A percentile compares a stretch with the other conserved stretches of the same genome.
phyloP scores from a whole-genome alignment of 495 filamentous ascomycete genomes.

The Lineolata rhizophorae region DNA sequence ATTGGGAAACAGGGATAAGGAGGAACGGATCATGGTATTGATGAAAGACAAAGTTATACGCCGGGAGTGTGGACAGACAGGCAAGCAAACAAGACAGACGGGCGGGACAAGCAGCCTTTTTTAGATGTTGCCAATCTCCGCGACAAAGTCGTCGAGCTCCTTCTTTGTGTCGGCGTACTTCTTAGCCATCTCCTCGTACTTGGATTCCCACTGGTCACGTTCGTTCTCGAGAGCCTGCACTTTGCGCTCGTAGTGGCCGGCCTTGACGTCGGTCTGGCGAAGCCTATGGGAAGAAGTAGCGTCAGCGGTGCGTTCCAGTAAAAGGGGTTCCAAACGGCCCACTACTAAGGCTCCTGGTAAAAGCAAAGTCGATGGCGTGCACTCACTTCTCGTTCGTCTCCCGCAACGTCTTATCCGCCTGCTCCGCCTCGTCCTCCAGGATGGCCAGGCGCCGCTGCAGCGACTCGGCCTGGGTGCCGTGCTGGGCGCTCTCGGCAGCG shows the following conservation, averaged over 20 bases:
- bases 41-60: not conserved
- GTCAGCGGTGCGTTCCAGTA: no score
- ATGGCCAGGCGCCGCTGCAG: slow-evolving; percentile 82
- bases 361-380: not conserved
- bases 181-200: slow-evolving; percentile 90
- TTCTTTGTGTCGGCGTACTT: slow-evolving; percentile 69
- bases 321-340: no score
- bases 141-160: slow-evolving; percentile 74
- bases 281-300: slow-evolving; percentile 32
- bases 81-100: not conserved
- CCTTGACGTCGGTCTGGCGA: slow-evolving; percentile 95
- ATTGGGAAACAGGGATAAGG: no score
- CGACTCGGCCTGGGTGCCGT: slow-evolving; percentile 68
- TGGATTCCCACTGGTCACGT: slow-evolving; percentile 79
- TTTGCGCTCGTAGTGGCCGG: slow-evolving; percentile 98
- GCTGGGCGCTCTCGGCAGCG: slow-evolving; percentile 48
- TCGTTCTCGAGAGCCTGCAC: slow-evolving; percentile 82
- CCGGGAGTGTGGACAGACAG: not conserved
- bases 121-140: slow-evolving; percentile 82
- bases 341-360: no score
- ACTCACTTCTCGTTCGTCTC: slow-evolving; percentile 97
- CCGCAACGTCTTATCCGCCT: slow-evolving; percentile 78
- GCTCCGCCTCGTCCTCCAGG: slow-evolving; percentile 91
- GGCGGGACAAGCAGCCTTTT: not conserved
- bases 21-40: not conserved